Base-by-base conservation (phyloP, 345 rosid genomes). In the Cardamine occulta region DNA sequence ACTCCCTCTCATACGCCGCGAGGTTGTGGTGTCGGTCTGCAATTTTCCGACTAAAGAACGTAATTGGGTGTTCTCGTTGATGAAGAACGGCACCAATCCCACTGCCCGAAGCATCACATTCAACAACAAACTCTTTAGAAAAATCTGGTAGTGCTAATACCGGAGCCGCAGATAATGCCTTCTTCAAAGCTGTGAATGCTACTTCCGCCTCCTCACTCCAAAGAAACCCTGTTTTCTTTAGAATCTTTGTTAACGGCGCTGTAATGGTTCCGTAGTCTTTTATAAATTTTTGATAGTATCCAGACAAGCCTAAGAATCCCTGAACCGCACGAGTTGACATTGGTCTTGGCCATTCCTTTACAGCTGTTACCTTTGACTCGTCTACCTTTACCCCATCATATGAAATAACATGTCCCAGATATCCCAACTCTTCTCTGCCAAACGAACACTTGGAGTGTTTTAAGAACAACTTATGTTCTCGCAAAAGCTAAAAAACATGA, bases 401-500 rank as follows among this genome's bases (percentile, higher is more conserved):
- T 0, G 61, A 35, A 0, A 75, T 75, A 0, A 58, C 18, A 24
- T 75, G 60, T 0, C 61, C 62, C 0, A 67, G 19, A 13, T 68
- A 67, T 0, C 21, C 32, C 0, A 72, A 5, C 1, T 63, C 23
- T 2, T 2, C 8, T 1, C 45, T 12, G 0, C 55, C 40, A 29
- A 47, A 64, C 0, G 4, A 8, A 0, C 24, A 44, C 2, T 26
- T 45, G 0, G 8, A 1, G 2, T 8, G 14, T 26, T 44, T 45
- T 3, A 28, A n/a, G 0, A n/a, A 4, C 6, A 40, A 1, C 0
- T 2, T 8, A 15, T 26, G 3, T 0, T 0, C 5, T 1, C 4
- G n/a, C 0, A 24, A 24, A 7, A 44, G 10, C 8, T 14, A 13
- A 0, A 42, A 28, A 15, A 42, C 49, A 3, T 1, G 0, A 1